A percentile compares a stretch with the other conserved stretches of the same genome.
Conservation (phyloP, 352 stramenopile species). For the Phytophthora syringae region DNA sequence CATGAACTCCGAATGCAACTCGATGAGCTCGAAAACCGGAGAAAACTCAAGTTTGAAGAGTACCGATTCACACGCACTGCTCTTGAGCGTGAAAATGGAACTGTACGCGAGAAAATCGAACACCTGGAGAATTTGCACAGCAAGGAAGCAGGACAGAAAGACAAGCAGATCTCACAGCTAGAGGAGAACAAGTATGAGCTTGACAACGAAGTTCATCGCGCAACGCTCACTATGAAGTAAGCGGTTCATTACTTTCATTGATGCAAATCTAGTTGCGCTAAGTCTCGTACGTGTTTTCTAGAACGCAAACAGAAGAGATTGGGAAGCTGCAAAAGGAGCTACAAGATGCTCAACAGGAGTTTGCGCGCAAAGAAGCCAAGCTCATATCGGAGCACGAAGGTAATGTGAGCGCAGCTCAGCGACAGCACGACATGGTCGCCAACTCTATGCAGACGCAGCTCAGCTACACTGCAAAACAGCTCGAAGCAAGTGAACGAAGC, state of each 20-base stretch:
- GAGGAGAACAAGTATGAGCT: constrained; percentile 70
- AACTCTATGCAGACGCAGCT: constrained; percentile 62
- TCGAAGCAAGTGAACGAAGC: constrained; percentile 43
- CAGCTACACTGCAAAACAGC: constrained; percentile 37
- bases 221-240: constrained; percentile 49
- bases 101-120: constrained; percentile 60
- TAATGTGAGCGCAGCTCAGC: constrained; percentile 34
- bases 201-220: constrained; percentile 59
- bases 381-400: constrained; percentile 46
- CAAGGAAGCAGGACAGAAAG: constrained; percentile 59
- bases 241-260: constrained; percentile 3
- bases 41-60: constrained; percentile 76
- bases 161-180: constrained; percentile 59
- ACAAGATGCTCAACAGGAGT: constrained; percentile 51
- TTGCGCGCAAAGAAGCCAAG: constrained; percentile 47
- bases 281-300: constrained; percentile 24
- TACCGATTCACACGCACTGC: constrained; percentile 52
- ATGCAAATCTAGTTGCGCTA: neutral
- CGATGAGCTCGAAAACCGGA: constrained; percentile 69
- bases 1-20: constrained; percentile 75
- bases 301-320: constrained; percentile 56
- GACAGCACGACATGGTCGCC: constrained; percentile 53
- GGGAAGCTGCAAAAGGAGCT: constrained; percentile 63
- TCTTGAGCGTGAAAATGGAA: constrained; percentile 61
- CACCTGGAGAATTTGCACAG: constrained; percentile 50